Percentiles rank a stretch among this genome's conserved stretches.
phyloP scores from a whole-genome alignment of 2,329 filamentous ascomycete species.

The Diaporthe sp. region DNA sequence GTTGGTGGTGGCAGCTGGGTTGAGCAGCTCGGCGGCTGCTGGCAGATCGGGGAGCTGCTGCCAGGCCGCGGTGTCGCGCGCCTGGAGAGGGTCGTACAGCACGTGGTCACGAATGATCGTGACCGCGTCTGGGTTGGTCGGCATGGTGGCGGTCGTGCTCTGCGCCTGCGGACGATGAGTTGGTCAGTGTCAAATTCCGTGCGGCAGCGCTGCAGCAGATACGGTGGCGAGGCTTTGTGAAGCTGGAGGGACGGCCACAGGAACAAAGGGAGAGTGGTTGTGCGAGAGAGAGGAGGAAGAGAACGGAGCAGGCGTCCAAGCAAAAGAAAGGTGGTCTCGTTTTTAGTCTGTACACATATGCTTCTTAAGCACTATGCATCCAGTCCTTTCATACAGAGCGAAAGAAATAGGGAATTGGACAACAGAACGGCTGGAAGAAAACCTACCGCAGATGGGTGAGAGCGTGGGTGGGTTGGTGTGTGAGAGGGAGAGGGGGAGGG shows the following conservation, averaged over 20 bases:
- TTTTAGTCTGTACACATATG: too few relatives aligned
- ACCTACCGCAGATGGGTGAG: neutral
- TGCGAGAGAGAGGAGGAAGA: neutral
- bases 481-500: neutral
- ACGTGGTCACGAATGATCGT: conserved; percentile 34
- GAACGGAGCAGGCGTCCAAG: neutral
- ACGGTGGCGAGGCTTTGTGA: neutral
- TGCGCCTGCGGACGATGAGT: neutral
- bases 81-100: neutral
- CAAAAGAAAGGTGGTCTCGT: too few relatives aligned
- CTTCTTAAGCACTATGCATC: too few relatives aligned
- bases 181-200: neutral
- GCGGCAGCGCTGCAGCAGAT: neutral
- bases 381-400: neutral
- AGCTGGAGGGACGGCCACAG: neutral
- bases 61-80: conserved; percentile 41
- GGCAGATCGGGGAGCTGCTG: conserved; percentile 66
- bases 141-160: conserved; percentile 9
- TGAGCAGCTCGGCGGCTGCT: conserved; percentile 64
- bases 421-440: neutral
- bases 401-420: neutral
- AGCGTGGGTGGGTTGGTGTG: too few relatives aligned
- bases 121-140: conserved; percentile 3
- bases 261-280: neutral
- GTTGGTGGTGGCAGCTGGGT: conserved; percentile 44